Percentiles rank a stretch among this genome's conserved stretches.
phyloP scores from a whole-genome alignment of 1,284 basidiomycete genomes.

The Termitomyces sp. region DNA sequence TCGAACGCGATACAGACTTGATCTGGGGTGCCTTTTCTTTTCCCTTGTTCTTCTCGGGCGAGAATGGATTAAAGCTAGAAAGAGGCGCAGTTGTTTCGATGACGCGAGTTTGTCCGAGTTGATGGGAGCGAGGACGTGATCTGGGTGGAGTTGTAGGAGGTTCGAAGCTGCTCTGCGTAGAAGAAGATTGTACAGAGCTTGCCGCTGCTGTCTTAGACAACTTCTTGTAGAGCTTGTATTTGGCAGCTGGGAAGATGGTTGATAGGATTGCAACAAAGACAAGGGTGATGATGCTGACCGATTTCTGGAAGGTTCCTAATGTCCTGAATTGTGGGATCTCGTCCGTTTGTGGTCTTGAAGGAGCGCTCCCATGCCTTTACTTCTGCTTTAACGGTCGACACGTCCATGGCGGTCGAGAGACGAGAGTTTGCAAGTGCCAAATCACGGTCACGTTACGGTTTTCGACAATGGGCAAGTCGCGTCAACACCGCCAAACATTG shows the following conservation, averaged over 20 bases:
- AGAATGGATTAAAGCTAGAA: slow-evolving; percentile 68
- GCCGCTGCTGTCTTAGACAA: slow-evolving; percentile 46
- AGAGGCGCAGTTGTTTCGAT: slow-evolving; percentile 47
- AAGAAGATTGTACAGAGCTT: slow-evolving; percentile 23
- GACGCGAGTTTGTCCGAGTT: slow-evolving; percentile 41
- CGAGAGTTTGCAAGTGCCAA: too few species aligned
- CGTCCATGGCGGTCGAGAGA: slow-evolving; percentile 33
- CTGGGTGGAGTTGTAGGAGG: slow-evolving; percentile 21
- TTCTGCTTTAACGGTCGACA: slow-evolving; percentile 58
- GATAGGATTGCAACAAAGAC: slow-evolving; percentile 11
- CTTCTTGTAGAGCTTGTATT: slow-evolving; percentile 80
- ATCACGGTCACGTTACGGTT: slow-evolving; percentile 18
- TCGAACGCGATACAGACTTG: slow-evolving; percentile 24
- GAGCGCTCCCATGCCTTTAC: slow-evolving; percentile 82
- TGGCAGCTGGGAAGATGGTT: slow-evolving; percentile 52
- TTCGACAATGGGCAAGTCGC: slow-evolving; percentile 19
- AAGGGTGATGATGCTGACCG: slow-evolving; percentile 46
- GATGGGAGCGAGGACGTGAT: slow-evolving; percentile 13
- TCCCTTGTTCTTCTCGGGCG: slow-evolving; percentile 59
- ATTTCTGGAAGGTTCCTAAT: slow-evolving; percentile 67
- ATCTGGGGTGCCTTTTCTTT: slow-evolving; percentile 25
- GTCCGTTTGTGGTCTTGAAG: slow-evolving; percentile 58
- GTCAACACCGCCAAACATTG: slow-evolving; percentile 36
- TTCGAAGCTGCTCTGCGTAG: slow-evolving; percentile 27
- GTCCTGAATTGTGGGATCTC: slow-evolving; percentile 72